Evolutionary conservation across 1,139 yeast genomes (phyloP).

Genomic region (Sugiyamaella sp.): DNA sequence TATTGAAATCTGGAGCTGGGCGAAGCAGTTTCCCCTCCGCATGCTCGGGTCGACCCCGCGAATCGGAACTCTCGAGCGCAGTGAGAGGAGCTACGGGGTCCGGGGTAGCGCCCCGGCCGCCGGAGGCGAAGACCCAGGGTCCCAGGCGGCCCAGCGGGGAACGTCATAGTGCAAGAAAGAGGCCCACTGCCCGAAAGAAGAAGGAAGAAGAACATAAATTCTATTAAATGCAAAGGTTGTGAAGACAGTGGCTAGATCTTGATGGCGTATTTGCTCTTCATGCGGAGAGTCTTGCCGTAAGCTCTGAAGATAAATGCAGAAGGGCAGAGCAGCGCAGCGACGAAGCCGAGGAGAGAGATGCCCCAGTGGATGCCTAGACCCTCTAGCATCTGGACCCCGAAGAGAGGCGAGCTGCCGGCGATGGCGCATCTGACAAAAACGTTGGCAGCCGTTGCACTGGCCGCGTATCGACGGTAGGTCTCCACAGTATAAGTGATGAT

Average conservation of each 20-base stretch:
- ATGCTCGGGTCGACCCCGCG: too few relatives aligned
- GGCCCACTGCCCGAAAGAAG: neutral
- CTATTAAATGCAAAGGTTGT: slow-evolving; percentile 3
- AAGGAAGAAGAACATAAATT: neutral
- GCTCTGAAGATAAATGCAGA: slow-evolving; percentile 41
- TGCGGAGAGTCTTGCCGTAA: slow-evolving; percentile 29
- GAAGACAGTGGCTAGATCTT: neutral
- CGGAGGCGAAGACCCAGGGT: neutral
- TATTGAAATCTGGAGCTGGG: too few relatives aligned
- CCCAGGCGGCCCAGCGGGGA: too few relatives aligned
- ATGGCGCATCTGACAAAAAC: slow-evolving; percentile 63
- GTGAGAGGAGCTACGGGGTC: neutral
- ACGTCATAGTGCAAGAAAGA: too few relatives aligned
- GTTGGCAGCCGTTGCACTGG: slow-evolving; percentile 75
- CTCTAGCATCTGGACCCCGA: slow-evolving; percentile 58
- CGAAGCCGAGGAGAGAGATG: slow-evolving; percentile 50
- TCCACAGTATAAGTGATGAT: slow-evolving; percentile 57
- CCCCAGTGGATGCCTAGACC: slow-evolving; percentile 63
- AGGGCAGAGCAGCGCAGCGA: slow-evolving; percentile 30
- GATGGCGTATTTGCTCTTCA: slow-evolving; percentile 24
- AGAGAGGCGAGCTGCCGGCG: slow-evolving; percentile 71
- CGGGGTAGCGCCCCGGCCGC: neutral
- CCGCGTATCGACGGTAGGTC: slow-evolving; percentile 58
- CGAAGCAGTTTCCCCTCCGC: too few relatives aligned
- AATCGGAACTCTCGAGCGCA: neutral